These are phyloP conservation scores for Tylopilus orsonianus DNA, from an alignment of 1,284 basidiomycete species.

Conservation along the genomic window DNA sequence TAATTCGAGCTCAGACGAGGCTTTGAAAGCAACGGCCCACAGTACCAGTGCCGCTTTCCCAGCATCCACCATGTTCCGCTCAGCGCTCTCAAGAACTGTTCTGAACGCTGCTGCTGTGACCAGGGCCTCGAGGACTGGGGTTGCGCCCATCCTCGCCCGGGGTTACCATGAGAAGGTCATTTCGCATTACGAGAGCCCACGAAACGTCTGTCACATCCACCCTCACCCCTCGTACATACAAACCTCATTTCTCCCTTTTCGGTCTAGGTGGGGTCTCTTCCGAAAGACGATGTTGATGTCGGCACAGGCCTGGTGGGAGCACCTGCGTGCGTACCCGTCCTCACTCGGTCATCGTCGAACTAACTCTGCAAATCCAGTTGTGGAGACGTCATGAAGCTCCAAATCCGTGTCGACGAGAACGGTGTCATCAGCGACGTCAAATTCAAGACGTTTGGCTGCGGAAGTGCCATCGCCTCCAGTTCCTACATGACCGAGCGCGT, in stretches of 20 bases:
- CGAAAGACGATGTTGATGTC: conserved; percentile 88
- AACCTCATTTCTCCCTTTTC: conserved; percentile 47
- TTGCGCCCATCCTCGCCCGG: conserved; percentile 55
- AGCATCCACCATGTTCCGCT: conserved; percentile 63
- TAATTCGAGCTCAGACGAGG: conserved; percentile 31
- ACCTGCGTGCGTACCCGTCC: conserved; percentile 75
- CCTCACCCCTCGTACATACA: conserved; percentile 30
- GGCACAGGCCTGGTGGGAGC: conserved; percentile 98
- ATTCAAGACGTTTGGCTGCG: conserved; percentile 98
- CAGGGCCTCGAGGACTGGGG: conserved; percentile 38
- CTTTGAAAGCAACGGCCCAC: conserved; percentile 13
- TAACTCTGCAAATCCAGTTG: conserved; percentile 47
- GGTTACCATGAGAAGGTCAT: conserved; percentile 93
- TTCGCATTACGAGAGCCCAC: conserved; percentile 92
- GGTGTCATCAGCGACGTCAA: conserved; percentile 97
- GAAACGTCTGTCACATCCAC: conserved; percentile 71
- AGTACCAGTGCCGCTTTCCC: conserved; percentile 23
- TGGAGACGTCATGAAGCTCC: conserved; percentile 97
- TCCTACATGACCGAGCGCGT: conserved; percentile 99
- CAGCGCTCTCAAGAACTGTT: conserved; percentile 52
- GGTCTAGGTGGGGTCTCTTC: conserved; percentile 87
- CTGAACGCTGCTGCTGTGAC: conserved; percentile 46
- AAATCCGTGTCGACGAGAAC: conserved; percentile 95
- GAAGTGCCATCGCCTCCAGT: conserved; percentile 95
- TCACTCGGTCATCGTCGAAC: not conserved